Evolutionary conservation across 495 filamentous ascomycete genomes (phyloP), one percentile per base, ranked within the genome.

Genomic region (Daldinia childiae): DNA sequence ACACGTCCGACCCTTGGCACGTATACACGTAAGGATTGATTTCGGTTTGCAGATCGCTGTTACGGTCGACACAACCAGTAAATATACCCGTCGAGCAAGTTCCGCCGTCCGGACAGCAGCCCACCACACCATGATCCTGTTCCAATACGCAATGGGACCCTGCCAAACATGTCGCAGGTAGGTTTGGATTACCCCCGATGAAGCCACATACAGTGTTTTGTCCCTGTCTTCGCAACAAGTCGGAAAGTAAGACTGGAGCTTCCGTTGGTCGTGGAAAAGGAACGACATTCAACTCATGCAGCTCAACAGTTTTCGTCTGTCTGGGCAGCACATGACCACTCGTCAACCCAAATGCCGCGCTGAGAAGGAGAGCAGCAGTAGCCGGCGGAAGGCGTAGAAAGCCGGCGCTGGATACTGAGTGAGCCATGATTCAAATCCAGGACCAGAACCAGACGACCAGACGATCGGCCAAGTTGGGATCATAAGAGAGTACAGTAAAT

Each of bases 121-220:
- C 83, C n/a, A 85, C 76, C 3, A 81, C 79, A 34, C 77, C 76
- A 64, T 81, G 76, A 38, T 77, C 78, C 24, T 69, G 66, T 75
- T 85, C 83, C 34, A 85, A 64, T 29, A 82, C 83, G 64, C 83
- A 85, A 72, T 85, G 83, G 58, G 82, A 85, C 24, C 83, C 83
- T n/a, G 76, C 74, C 54, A 71, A 78, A 58, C 83, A 85, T 48
- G 83, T 85, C 43, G 83, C 83, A 21, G 83, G 82, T 24, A 85
- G 68, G 36, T 74, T 72, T 29, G 77, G 67, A 56, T 82, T 48
- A 21, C 83, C 83, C 54, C 79, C 81, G 54, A 85, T 77, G 66
- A 76, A 85, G 57, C 83, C 83, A 60, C 83, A 85, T 41, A 85
- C 67, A 3, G 83, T 85, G 73, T 83, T 84, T 26, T 71, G 54